These are phyloP conservation scores for Salvia miltiorrhiza DNA, from an alignment of 257 asterid species.

Conservation along the genomic window DNA sequence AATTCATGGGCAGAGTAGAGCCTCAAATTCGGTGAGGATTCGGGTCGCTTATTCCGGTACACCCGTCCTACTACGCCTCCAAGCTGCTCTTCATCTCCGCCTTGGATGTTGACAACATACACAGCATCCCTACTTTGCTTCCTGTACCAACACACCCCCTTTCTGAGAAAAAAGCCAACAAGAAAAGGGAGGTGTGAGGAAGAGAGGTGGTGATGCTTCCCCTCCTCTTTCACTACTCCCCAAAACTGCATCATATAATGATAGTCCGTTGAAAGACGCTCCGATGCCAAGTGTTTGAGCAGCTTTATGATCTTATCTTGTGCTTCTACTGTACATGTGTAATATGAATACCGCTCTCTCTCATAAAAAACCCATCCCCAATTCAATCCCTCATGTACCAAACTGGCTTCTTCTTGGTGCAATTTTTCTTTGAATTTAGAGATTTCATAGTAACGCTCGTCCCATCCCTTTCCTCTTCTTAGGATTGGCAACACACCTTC, in stretches of 20 bases:
- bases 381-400: background rate
- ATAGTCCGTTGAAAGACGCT: background rate
- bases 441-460: no score
- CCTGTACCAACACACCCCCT: conserved; percentile 22
- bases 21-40: conserved; percentile 2
- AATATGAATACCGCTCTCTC: no score
- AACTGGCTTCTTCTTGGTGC: background rate
- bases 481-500: no score
- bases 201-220: background rate
- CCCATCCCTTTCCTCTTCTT: no score
- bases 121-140: background rate
- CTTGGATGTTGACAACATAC: background rate
- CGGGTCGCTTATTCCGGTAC: background rate
- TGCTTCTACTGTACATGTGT: no score
- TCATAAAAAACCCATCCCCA: background rate
- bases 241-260: background rate
- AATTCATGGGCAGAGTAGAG: background rate
- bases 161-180: conserved; percentile 10
- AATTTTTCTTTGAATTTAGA: background rate
- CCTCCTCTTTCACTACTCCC: background rate
- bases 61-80: conserved; percentile 2
- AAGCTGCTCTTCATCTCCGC: background rate
- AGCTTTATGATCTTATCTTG: background rate
- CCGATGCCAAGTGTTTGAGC: background rate
- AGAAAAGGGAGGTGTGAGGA: conserved; percentile 24